phyloP scores from a whole-genome alignment of 352 stramenopile species.

The Phytophthora melonis region DNA sequence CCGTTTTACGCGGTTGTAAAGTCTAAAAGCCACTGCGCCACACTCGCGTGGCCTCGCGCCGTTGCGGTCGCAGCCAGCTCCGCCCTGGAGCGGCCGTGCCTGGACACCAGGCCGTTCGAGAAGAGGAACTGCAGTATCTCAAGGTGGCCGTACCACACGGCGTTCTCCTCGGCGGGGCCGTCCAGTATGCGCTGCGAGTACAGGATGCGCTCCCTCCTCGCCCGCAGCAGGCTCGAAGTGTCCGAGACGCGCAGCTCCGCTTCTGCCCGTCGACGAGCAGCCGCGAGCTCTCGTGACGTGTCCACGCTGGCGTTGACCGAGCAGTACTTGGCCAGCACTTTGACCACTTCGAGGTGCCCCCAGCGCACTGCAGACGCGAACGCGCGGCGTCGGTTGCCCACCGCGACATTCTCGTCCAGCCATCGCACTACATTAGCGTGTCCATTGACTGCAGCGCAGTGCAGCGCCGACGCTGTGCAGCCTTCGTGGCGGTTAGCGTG shows the following conservation, averaged over 20 bases:
- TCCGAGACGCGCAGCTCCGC: slow-evolving; percentile 15
- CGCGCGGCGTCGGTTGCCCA: slow-evolving; percentile 33
- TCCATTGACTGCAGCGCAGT: slow-evolving; percentile 41
- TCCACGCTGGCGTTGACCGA: slow-evolving; percentile 19
- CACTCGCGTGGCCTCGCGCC: slow-evolving; percentile 19
- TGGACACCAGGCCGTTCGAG: slow-evolving; percentile 33
- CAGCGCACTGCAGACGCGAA: slow-evolving; percentile 44
- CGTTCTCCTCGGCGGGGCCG: slow-evolving; percentile 39
- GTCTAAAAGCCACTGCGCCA: slow-evolving; percentile 35
- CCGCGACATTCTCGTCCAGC: slow-evolving; percentile 27
- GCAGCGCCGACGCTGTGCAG: slow-evolving; percentile 39
- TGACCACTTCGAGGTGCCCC: slow-evolving; percentile 40
- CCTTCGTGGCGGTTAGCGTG: slow-evolving; percentile 40
- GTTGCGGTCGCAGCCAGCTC: slow-evolving; percentile 34
- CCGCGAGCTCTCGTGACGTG: slow-evolving; percentile 13
- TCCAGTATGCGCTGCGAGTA: slow-evolving; percentile 33
- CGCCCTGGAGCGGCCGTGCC: slow-evolving; percentile 32
- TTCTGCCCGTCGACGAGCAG: slow-evolving; percentile 15
- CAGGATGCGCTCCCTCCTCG: slow-evolving; percentile 28
- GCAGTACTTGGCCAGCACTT: slow-evolving; percentile 37
- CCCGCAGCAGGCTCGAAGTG: slow-evolving; percentile 16
- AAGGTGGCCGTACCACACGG: slow-evolving; percentile 40
- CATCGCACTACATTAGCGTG: slow-evolving; percentile 33
- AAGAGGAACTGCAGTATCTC: slow-evolving; percentile 44
- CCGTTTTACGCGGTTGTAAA: slow-evolving; percentile 17